phyloP scores from a whole-genome alignment of 208 protist species.

The Acanthamoeba sp. region DNA sequence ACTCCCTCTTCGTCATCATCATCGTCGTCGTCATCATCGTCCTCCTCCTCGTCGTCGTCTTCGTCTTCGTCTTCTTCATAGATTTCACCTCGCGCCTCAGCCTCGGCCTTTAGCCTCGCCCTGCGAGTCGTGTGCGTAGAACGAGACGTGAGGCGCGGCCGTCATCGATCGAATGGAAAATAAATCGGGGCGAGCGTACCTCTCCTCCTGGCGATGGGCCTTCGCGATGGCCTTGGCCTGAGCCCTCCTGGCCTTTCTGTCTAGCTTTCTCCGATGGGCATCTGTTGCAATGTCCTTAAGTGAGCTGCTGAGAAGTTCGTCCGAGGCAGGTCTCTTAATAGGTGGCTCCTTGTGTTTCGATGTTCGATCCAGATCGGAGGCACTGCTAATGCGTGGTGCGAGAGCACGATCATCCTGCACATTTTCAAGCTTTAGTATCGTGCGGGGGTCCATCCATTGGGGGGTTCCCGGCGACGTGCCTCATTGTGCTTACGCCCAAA shows the following conservation, averaged over 20 bases:
- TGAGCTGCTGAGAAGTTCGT: neutral
- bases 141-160: neutral
- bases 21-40: constrained; percentile 1
- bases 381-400: constrained; percentile 42
- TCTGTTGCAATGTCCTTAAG: neutral
- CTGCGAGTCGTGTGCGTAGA: neutral
- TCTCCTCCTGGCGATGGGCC: neutral
- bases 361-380: constrained; percentile 24
- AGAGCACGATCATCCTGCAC: neutral
- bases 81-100: neutral
- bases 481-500: constrained; percentile 9
- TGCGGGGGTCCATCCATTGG: too few species aligned
- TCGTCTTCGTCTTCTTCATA: neutral
- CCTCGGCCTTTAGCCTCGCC: neutral
- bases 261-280: neutral
- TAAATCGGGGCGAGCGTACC: neutral
- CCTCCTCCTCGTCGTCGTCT: constrained; percentile 5
- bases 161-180: neutral
- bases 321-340: neutral
- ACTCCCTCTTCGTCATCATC: neutral
- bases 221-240: neutral
- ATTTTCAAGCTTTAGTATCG: neutral
- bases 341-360: constrained; percentile 17
- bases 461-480: neutral
- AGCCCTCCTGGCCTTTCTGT: constrained; percentile 4